Conservation (phyloP, 2,329 filamentous ascomycete species). For the Colletotrichum sp. region DNA sequence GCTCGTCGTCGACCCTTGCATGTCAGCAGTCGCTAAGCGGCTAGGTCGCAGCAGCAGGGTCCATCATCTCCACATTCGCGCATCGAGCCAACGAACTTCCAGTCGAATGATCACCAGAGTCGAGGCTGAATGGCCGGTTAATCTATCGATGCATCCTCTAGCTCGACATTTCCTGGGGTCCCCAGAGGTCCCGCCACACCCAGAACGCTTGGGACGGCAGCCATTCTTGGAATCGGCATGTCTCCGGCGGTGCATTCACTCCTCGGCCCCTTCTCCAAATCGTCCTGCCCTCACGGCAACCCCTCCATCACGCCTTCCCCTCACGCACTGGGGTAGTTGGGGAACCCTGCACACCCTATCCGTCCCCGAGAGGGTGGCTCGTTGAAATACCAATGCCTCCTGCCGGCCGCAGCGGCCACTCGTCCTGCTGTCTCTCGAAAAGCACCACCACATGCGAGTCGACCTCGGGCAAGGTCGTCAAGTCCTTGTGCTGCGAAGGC, state of each 20-base stretch:
- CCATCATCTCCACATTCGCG: constrained; percentile 5
- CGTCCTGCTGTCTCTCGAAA: neutral
- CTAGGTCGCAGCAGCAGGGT: neutral
- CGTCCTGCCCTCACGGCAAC: neutral
- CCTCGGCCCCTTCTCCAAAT: constrained; percentile 7
- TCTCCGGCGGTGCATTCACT: neutral
- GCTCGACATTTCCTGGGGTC: neutral
- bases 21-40: constrained; percentile 5
- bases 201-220: neutral
- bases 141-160: neutral
- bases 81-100: neutral
- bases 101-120: neutral
- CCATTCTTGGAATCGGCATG: neutral
- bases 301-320: constrained; percentile 3
- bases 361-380: neutral
- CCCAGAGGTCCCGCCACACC: neutral
- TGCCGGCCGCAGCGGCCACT: neutral
- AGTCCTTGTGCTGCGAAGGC: neutral
- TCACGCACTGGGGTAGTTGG: constrained; percentile 17
- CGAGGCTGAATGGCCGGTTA: constrained; percentile 17
- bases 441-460: neutral
- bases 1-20: constrained; percentile 16
- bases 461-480: neutral
- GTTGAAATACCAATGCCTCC: constrained; percentile 4
- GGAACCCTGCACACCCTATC: constrained; percentile 9